phyloP scores from a whole-genome alignment of 1,284 basidiomycete species.

The Cystobasidiaceae sp. region DNA sequence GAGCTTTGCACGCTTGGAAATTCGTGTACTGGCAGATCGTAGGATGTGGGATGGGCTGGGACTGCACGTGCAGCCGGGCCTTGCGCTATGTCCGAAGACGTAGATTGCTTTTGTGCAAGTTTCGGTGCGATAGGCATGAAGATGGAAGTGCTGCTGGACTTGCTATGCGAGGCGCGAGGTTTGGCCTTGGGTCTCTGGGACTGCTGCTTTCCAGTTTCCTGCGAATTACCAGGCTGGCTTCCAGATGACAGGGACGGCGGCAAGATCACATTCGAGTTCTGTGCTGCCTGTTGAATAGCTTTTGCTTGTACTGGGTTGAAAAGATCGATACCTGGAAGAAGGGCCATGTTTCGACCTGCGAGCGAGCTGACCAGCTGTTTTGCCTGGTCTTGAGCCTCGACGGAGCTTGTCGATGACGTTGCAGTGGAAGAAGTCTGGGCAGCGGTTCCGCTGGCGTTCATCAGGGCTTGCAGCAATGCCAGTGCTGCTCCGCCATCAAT shows the following conservation, averaged over 20 bases:
- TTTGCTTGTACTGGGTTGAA: conserved; percentile 14
- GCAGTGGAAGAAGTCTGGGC: neutral
- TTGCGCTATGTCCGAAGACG: no score
- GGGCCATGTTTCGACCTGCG: neutral
- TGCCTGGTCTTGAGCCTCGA: neutral
- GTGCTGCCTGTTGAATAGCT: neutral
- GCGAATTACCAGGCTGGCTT: neutral
- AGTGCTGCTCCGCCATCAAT: neutral
- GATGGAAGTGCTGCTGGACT: no score
- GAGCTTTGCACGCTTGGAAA: neutral
- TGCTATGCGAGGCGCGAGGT: no score
- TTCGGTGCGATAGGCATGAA: no score
- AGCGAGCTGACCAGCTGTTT: neutral
- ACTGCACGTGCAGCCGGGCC: no score
- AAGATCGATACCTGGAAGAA: conserved; percentile 26
- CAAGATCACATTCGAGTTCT: neutral
- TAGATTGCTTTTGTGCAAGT: no score
- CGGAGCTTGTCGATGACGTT: neutral
- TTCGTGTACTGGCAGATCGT: no score
- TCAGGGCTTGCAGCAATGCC: conserved; percentile 6
- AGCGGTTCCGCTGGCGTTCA: neutral
- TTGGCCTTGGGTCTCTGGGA: no score
- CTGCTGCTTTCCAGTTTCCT: no score
- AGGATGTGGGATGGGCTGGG: no score
- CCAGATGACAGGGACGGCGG: neutral